These are phyloP conservation scores for Penicillium sp. DNA, from an alignment of 2,329 filamentous ascomycete species.

Conservation along the genomic window DNA sequence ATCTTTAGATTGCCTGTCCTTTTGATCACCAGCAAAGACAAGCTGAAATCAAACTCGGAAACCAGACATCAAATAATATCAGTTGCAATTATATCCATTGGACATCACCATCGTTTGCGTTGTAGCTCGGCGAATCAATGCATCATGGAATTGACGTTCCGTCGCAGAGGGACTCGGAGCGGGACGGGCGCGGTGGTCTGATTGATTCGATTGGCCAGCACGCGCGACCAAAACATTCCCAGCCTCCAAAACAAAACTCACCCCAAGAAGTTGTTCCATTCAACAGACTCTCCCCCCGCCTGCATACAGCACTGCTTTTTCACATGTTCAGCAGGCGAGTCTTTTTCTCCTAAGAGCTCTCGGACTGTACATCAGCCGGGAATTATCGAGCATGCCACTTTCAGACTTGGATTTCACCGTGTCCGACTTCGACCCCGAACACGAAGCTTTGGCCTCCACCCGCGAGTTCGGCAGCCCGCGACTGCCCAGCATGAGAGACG, in stretches of 20 bases:
- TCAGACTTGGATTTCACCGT: conserved; percentile 26
- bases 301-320: neutral
- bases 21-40: no score
- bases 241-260: conserved; percentile 11
- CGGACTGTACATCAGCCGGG: neutral
- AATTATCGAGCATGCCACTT: conserved; percentile 12
- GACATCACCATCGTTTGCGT: no score
- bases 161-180: neutral
- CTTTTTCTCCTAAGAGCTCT: neutral
- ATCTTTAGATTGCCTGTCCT: no score
- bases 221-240: conserved; percentile 16
- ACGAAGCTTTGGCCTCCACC: conserved; percentile 39
- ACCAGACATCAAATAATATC: no score
- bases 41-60: no score
- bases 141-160: neutral
- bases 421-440: conserved; percentile 39
- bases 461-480: conserved; percentile 28
- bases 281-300: neutral
- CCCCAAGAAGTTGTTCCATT: conserved; percentile 1
- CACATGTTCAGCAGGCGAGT: neutral
- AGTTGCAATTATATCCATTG: no score
- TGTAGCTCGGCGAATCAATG: neutral
- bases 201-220: conserved; percentile 8
- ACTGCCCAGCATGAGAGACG: conserved; percentile 18
- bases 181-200: conserved; percentile 3